These are phyloP conservation scores for Trypanosomatidae sp. DNA, from an alignment of 208 protist species.

Conservation along the genomic window DNA sequence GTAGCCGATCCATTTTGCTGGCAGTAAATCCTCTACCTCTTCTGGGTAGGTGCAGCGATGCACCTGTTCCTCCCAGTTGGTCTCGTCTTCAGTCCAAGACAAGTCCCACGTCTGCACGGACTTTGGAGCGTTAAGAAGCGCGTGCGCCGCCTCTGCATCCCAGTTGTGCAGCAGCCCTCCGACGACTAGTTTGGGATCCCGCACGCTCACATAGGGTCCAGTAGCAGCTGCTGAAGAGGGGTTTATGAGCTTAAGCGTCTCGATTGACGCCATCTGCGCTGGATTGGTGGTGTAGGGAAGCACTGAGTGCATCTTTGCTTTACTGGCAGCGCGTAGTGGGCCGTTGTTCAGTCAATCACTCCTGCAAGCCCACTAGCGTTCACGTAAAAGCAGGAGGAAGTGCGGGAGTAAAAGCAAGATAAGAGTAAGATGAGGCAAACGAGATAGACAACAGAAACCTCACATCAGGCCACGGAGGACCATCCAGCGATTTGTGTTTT, in stretches of 20 bases:
- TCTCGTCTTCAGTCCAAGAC: conserved; percentile 79
- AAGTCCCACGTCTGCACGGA: conserved; percentile 78
- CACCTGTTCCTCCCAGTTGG: conserved; percentile 77
- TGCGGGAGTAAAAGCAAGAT: neutral
- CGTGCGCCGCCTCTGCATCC: conserved; percentile 74
- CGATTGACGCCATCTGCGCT: conserved; percentile 72
- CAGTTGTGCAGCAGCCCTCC: conserved; percentile 82
- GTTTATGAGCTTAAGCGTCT: conserved; percentile 79
- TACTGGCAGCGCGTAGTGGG: neutral
- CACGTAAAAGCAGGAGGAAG: neutral
- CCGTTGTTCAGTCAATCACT: neutral
- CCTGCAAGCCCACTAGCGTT: neutral
- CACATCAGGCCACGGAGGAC: neutral
- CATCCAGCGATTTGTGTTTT: neutral
- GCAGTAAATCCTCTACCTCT: conserved; percentile 85
- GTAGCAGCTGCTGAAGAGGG: conserved; percentile 60
- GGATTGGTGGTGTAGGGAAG: conserved; percentile 87
- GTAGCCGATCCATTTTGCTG: conserved; percentile 89
- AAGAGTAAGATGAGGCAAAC: neutral
- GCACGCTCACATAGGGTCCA: conserved; percentile 60
- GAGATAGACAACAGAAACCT: neutral
- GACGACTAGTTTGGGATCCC: conserved; percentile 62
- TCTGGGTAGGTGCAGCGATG: conserved; percentile 74
- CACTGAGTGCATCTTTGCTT: conserved; percentile 63
- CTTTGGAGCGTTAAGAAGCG: conserved; percentile 48